Evolutionary conservation across 2,329 filamentous ascomycete species (phyloP).

Genomic region (Ophiostoma montium): DNA sequence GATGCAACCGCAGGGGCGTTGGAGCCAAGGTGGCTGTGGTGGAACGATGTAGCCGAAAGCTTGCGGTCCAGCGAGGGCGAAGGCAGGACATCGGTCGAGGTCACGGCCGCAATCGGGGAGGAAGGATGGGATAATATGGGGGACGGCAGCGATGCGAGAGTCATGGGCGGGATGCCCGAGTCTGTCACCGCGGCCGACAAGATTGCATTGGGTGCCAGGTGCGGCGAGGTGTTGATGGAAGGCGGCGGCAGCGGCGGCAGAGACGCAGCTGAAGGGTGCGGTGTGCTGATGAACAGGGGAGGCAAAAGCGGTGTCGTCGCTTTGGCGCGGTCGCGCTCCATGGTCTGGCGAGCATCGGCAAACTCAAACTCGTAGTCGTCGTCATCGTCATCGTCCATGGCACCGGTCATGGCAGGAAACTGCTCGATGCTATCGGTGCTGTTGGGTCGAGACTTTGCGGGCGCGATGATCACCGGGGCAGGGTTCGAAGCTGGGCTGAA

Average conservation of each 20-base stretch:
- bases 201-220: conserved; percentile 40
- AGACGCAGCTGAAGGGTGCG: conserved; percentile 23
- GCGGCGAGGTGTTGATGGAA: conserved; percentile 53
- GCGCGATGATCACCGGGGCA: not conserved
- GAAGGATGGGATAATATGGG: not conserved
- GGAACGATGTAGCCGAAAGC: conserved; percentile 65
- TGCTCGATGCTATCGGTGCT: conserved; percentile 39
- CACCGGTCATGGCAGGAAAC: conserved; percentile 7
- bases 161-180: conserved; percentile 4
- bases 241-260: conserved; percentile 33
- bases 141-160: conserved; percentile 1
- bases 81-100: conserved; percentile 20
- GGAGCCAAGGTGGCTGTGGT: conserved; percentile 29
- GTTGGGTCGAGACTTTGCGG: conserved; percentile 39
- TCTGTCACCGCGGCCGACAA: not conserved
- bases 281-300: conserved; percentile 51
- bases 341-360: conserved; percentile 30
- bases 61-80: conserved; percentile 66
- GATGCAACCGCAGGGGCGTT: conserved; percentile 31
- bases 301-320: conserved; percentile 76
- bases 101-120: not conserved
- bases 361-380: no score
- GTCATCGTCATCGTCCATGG: conserved; percentile 27
- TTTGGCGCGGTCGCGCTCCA: conserved; percentile 43
- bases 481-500: conserved; percentile 25